These are phyloP conservation scores for Botrytis cinerea DNA, from an alignment of 2,329 filamentous ascomycete genomes.

Conservation along the genomic window DNA sequence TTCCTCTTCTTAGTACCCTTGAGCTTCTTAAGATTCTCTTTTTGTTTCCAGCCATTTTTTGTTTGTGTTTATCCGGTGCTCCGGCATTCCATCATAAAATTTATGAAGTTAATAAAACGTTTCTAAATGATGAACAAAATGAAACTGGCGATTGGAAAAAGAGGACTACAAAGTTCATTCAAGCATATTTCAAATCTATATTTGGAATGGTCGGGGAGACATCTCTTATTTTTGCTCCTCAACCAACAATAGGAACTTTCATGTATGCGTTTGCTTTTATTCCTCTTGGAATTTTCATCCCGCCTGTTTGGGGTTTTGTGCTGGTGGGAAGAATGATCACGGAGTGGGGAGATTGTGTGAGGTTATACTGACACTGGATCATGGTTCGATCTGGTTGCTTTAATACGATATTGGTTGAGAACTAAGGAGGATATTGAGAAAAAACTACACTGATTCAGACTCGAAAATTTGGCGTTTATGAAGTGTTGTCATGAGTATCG, in stretches of 20 bases:
- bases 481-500: background rate
- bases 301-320: conserved; percentile 4
- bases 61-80: background rate
- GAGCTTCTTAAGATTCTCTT: conserved; percentile 5
- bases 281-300: conserved; percentile 3
- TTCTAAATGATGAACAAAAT: background rate
- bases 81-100: background rate
- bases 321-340: conserved; percentile 1
- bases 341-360: conserved; percentile 2
- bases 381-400: background rate
- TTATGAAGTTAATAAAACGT: no score
- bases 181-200: background rate
- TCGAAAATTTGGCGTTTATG: background rate
- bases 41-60: background rate
- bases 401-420: background rate
- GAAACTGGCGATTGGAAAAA: background rate
- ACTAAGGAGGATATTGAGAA: accelerated
- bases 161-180: no score
- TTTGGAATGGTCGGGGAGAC: background rate
- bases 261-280: background rate
- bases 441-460: background rate
- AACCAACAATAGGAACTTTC: no score
- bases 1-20: background rate
- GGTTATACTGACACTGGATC: background rate
- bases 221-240: background rate